These are phyloP conservation scores for Opeltia flavorubescens DNA, from an alignment of 495 filamentous ascomycete species.

Conservation along the genomic window DNA sequence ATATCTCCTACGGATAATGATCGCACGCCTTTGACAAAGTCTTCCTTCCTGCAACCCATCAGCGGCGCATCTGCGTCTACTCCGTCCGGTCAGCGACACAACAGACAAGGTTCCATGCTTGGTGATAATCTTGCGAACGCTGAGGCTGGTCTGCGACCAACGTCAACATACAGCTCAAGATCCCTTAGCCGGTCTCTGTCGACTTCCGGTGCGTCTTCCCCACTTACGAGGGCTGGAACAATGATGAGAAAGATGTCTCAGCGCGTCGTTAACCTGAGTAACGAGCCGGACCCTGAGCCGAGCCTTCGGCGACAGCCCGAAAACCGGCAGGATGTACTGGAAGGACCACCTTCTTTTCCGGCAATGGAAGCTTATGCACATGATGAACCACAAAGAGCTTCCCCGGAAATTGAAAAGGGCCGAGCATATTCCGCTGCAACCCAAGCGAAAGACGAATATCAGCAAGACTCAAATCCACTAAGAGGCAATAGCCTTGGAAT, in stretches of 20 bases:
- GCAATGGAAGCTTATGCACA: slow-evolving; percentile 37
- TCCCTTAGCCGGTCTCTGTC: slow-evolving; percentile 42
- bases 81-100: slow-evolving; percentile 38
- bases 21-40: slow-evolving; percentile 48
- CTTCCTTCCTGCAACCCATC: slow-evolving; percentile 49
- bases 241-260: slow-evolving; percentile 96
- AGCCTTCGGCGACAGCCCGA: slow-evolving; percentile 54
- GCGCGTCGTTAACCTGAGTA: slow-evolving; percentile 93
- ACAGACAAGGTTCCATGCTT: slow-evolving; percentile 39
- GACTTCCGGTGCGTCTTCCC: slow-evolving; percentile 47
- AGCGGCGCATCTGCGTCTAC: slow-evolving; percentile 35
- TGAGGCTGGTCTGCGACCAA: slow-evolving; percentile 36
- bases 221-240: slow-evolving; percentile 66
- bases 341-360: slow-evolving; percentile 43
- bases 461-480: slow-evolving; percentile 60
- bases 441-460: slow-evolving; percentile 21
- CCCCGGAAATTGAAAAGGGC: slow-evolving; percentile 28
- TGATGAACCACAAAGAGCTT: slow-evolving; percentile 36
- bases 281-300: slow-evolving; percentile 68
- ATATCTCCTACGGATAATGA: slow-evolving; percentile 48
- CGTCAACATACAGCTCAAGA: slow-evolving; percentile 32
- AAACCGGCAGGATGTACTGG: slow-evolving; percentile 33
- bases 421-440: slow-evolving; percentile 18
- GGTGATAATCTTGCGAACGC: slow-evolving; percentile 48
- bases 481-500: slow-evolving; percentile 77